Percentiles rank a stretch among this genome's conserved stretches.
Conservation (phyloP, 345 rosid genomes). For the Populus tremula region DNA sequence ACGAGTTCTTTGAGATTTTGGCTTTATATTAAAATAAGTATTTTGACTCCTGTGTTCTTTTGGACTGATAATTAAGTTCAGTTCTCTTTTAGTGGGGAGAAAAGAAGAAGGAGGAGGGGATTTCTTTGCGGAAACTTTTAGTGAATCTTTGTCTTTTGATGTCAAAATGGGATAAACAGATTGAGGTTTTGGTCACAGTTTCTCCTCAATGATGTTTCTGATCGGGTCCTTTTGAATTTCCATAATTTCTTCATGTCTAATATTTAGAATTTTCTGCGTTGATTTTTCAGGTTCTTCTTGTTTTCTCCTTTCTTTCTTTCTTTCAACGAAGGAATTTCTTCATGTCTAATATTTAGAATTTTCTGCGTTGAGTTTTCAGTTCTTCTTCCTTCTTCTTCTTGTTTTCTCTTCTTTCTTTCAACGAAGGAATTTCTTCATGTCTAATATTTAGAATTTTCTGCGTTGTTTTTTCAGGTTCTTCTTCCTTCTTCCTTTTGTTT, state of each 20-base stretch:
- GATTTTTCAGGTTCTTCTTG: neutral
- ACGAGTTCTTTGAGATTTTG: neutral
- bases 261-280: neutral
- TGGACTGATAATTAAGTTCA: neutral
- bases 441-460: neutral
- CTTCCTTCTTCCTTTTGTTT: too few species aligned
- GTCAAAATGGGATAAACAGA: neutral
- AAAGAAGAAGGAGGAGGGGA: too few species aligned
- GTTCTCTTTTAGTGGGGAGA: too few species aligned
- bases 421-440: neutral
- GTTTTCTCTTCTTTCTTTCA: too few species aligned
- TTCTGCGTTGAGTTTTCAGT: too few species aligned
- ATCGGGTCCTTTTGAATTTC: neutral
- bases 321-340: neutral
- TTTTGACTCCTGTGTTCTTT: constrained; percentile 13
- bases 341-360: neutral
- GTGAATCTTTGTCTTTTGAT: neutral
- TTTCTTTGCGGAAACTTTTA: too few species aligned
- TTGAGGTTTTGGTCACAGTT: neutral
- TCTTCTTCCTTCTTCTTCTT: too few species aligned
- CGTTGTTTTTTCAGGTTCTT: neutral
- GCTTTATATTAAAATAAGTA: neutral
- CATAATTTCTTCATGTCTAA: neutral
- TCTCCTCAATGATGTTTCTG: neutral
- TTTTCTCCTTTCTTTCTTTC: too few species aligned